Percentiles rank a stretch among this genome's conserved stretches.
phyloP scores from a whole-genome alignment of 257 asterid species.

The Coffea eugenioides region DNA sequence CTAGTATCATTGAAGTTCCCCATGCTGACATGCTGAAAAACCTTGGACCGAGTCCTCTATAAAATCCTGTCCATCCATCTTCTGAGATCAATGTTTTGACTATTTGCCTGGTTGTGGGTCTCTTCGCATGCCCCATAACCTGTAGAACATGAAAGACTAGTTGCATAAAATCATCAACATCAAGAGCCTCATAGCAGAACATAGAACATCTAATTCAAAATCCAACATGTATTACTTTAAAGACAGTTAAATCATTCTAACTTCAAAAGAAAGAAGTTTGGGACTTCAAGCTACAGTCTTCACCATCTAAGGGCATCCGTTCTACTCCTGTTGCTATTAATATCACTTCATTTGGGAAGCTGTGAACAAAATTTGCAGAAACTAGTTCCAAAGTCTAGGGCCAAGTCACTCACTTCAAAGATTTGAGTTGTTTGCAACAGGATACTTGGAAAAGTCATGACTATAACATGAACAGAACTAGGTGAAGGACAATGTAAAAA shows the following conservation, averaged over 20 bases:
- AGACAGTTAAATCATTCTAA: neutral
- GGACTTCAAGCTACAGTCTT: neutral
- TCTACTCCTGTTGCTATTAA: neutral
- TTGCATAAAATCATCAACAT: constrained; percentile 6
- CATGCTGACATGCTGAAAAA: constrained; percentile 98
- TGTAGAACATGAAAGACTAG: constrained; percentile 32
- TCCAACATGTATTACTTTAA: neutral
- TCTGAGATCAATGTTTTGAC: constrained; percentile 72
- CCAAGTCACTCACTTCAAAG: neutral
- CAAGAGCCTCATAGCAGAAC: neutral
- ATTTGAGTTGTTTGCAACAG: neutral
- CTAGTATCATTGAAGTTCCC: constrained; percentile 99
- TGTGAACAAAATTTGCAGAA: neutral
- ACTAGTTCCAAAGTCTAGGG: neutral
- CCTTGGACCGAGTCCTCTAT: constrained; percentile 96
- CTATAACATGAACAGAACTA: neutral
- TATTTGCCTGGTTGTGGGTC: constrained; percentile 74
- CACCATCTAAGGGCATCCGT: neutral
- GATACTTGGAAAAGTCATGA: neutral
- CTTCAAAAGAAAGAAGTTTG: neutral
- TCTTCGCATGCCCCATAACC: constrained; percentile 78
- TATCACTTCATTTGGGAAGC: neutral
- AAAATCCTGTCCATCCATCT: constrained; percentile 93
- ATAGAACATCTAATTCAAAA: neutral
- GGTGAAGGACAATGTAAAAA: neutral